Evolutionary conservation across 352 stramenopile genomes (phyloP).

Genomic region (Saprolegnia diclina): DNA sequence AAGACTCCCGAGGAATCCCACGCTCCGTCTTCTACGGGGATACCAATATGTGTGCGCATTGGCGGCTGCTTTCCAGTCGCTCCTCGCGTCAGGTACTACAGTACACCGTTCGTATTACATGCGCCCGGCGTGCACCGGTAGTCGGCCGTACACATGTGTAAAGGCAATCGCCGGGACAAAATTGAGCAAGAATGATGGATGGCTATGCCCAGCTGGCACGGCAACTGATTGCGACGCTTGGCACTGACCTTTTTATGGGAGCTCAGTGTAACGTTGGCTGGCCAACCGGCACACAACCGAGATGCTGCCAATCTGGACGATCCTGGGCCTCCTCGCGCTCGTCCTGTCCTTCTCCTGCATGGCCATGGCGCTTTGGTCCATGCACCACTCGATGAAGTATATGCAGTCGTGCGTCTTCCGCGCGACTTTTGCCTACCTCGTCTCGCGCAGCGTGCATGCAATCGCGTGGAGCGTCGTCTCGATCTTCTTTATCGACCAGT

Average conservation of each 20-base stretch:
- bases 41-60: too few relatives aligned
- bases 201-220: neutral
- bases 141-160: too few relatives aligned
- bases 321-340: neutral
- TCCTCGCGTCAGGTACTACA: too few relatives aligned
- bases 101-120: too few relatives aligned
- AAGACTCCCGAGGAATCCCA: too few relatives aligned
- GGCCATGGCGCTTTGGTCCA: slow-evolving; percentile 9
- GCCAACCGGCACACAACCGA: neutral
- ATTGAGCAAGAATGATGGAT: neutral
- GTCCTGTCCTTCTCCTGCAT: neutral
- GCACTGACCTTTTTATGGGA: slow-evolving; percentile 6
- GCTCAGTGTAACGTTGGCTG: neutral
- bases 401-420: slow-evolving; percentile 22
- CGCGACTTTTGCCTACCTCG: slow-evolving; percentile 19
- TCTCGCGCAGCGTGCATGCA: slow-evolving; percentile 15
- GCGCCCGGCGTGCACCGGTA: too few relatives aligned
- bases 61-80: too few relatives aligned
- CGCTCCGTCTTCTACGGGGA: too few relatives aligned
- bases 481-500: slow-evolving; percentile 9
- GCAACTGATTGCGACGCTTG: neutral
- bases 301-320: slow-evolving; percentile 6
- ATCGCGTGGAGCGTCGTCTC: slow-evolving; percentile 17
- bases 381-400: slow-evolving; percentile 16
- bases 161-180: neutral